phyloP scores from a whole-genome alignment of 495 filamentous ascomycete genomes.

The Xylaria palmicola region DNA sequence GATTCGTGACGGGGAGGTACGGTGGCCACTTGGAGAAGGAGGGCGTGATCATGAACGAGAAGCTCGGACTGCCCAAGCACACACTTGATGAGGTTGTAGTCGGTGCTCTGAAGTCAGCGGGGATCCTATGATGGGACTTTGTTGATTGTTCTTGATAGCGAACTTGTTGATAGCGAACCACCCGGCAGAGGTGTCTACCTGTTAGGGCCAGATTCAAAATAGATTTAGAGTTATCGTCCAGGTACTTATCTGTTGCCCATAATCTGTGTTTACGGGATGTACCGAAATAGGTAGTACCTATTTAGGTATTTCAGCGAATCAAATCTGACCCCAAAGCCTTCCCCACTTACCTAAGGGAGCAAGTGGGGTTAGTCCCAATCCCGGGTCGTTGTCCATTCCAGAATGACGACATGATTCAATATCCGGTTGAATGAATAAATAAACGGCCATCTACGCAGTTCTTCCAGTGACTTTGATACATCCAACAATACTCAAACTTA shows the following conservation, averaged over 20 bases:
- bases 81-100: conserved; percentile 21
- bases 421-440: not conserved
- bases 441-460: too few species aligned
- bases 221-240: too few species aligned
- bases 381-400: not conserved
- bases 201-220: too few species aligned
- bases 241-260: not conserved
- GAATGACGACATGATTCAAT: conserved; percentile 9
- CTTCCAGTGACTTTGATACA: too few species aligned
- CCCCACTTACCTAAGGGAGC: not conserved
- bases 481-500: too few species aligned
- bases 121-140: not conserved
- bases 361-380: not conserved
- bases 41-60: conserved; percentile 27
- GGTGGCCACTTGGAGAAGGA: conserved; percentile 28
- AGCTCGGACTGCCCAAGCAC: conserved; percentile 20
- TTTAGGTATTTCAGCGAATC: not conserved
- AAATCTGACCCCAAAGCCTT: not conserved
- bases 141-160: not conserved
- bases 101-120: not conserved
- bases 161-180: too few species aligned
- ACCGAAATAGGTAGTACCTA: not conserved
- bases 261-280: not conserved
- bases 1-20: conserved; percentile 27
- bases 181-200: too few species aligned